phyloP scores from a whole-genome alignment of 2,329 filamentous ascomycete genomes.

The Ophiostoma fasciatum region DNA sequence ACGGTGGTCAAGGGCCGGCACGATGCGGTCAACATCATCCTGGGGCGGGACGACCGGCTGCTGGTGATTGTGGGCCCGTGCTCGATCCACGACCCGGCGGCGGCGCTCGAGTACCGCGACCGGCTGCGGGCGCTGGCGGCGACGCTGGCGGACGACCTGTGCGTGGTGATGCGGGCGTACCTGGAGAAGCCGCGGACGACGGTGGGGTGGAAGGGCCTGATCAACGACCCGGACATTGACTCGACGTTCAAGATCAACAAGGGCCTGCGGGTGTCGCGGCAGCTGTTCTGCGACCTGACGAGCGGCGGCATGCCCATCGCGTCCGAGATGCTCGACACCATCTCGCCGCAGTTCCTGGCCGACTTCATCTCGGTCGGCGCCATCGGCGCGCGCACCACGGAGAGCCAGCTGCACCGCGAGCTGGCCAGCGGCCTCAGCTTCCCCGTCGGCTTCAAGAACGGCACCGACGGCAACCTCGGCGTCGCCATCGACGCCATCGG shows the following conservation, averaged over 20 bases:
- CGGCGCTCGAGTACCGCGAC: slow-evolving; percentile 76
- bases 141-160: slow-evolving; percentile 68
- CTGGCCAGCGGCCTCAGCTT: slow-evolving; percentile 89
- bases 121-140: slow-evolving; percentile 63
- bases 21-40: slow-evolving; percentile 59
- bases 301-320: slow-evolving; percentile 83
- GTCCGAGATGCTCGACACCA: slow-evolving; percentile 96
- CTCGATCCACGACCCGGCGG: slow-evolving; percentile 87
- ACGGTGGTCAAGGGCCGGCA: slow-evolving; percentile 59
- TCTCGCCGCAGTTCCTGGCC: slow-evolving; percentile 93
- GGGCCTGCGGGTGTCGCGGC: slow-evolving; percentile 78
- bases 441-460: slow-evolving; percentile 99
- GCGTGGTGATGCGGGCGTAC: slow-evolving; percentile 96
- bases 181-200: slow-evolving; percentile 97
- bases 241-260: slow-evolving; percentile 99
- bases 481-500: slow-evolving; percentile 96
- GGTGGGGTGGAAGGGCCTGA: slow-evolving; percentile 96
- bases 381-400: slow-evolving; percentile 89
- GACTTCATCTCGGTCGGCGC: slow-evolving; percentile 92
- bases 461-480: slow-evolving; percentile 79
- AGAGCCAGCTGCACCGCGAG: slow-evolving; percentile 92
- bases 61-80: slow-evolving; percentile 92
- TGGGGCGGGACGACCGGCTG: slow-evolving; percentile 68
- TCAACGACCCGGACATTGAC: slow-evolving; percentile 98
- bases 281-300: slow-evolving; percentile 87